Evolutionary conservation across 768 basidiomycete genomes (phyloP).

Genomic region (Wakefieldia striispora): DNA sequence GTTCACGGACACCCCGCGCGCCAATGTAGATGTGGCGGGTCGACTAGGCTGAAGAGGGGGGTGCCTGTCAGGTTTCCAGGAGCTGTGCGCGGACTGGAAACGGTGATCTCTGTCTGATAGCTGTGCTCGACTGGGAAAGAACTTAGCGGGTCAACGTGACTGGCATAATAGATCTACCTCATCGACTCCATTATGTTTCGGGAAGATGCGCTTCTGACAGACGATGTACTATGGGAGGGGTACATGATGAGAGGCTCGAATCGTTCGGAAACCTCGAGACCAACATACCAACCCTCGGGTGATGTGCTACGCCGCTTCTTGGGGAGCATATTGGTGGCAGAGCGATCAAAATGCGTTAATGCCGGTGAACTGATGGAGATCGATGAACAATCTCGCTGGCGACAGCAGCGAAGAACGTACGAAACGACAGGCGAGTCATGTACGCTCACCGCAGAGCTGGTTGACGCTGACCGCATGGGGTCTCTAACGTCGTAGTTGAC

Average conservation of each 20-base stretch:
- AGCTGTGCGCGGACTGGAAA: slow-evolving; percentile 7
- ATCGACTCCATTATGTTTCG: slow-evolving; percentile 24
- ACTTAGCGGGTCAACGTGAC: slow-evolving; percentile 7
- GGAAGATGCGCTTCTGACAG: slow-evolving; percentile 15
- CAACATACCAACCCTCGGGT: slow-evolving; percentile 28
- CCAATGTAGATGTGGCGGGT: slow-evolving; percentile 3
- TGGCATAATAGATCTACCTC: slow-evolving; percentile 20
- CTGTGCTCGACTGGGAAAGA: slow-evolving; percentile 20
- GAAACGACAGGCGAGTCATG: slow-evolving; percentile 29
- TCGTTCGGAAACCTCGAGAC: background rate
- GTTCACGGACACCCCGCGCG: slow-evolving; percentile 17
- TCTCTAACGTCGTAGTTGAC: slow-evolving; percentile 35
- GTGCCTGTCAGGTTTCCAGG: slow-evolving; percentile 13
- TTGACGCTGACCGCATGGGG: slow-evolving; percentile 32
- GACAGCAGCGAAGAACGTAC: slow-evolving; percentile 26
- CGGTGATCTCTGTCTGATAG: slow-evolving; percentile 18
- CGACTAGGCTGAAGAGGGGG: slow-evolving; percentile 5
- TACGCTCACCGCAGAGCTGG: slow-evolving; percentile 28
- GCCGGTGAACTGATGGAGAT: slow-evolving; percentile 27
- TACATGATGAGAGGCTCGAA: slow-evolving; percentile 11
- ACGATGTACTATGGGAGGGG: slow-evolving; percentile 10
- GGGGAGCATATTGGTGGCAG: slow-evolving; percentile 30
- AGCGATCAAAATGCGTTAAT: slow-evolving; percentile 25
- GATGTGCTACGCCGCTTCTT: slow-evolving; percentile 34
- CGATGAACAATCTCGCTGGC: slow-evolving; percentile 13